Percentiles rank a stretch among this genome's conserved stretches.
phyloP scores from a whole-genome alignment of 2,329 filamentous ascomycete genomes.

The Drechslerella dactyloides region DNA sequence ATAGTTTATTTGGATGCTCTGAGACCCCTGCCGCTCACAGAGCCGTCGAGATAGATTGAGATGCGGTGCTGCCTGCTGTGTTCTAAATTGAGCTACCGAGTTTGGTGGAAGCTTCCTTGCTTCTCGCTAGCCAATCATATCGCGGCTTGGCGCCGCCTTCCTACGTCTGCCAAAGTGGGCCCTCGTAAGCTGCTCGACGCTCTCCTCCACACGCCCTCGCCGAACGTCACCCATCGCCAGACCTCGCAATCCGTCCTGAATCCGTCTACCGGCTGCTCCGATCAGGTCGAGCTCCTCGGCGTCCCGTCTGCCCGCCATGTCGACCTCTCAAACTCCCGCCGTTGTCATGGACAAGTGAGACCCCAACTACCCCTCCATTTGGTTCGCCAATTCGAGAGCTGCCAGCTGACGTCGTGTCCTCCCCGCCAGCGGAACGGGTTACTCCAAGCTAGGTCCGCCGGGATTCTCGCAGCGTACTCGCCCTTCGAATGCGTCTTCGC shows the following conservation, averaged over 20 bases:
- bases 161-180: background rate
- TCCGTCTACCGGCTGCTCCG: background rate
- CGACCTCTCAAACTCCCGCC: slow-evolving; percentile 90
- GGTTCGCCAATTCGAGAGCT: slow-evolving; percentile 10
- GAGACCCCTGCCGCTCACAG: too few species aligned
- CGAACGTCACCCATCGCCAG: slow-evolving; percentile 8
- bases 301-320: slow-evolving; percentile 66
- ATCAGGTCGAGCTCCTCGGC: slow-evolving; percentile 27
- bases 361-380: slow-evolving; percentile 58
- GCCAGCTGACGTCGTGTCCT: slow-evolving; percentile 51
- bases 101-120: too few species aligned
- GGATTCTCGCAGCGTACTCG: background rate
- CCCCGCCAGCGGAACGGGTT: slow-evolving; percentile 90
- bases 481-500: background rate
- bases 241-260: background rate
- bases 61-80: too few species aligned
- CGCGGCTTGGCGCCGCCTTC: background rate
- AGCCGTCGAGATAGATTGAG: too few species aligned
- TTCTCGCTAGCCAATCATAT: background rate
- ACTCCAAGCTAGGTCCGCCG: slow-evolving; percentile 90
- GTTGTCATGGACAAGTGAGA: slow-evolving; percentile 99
- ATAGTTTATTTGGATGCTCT: too few species aligned
- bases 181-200: slow-evolving; percentile 1
- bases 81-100: too few species aligned
- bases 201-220: slow-evolving; percentile 38